Evolutionary conservation across 371 early-diverging fungal genomes (phyloP).

Genomic region (Cokeromyces recurvatus): DNA sequence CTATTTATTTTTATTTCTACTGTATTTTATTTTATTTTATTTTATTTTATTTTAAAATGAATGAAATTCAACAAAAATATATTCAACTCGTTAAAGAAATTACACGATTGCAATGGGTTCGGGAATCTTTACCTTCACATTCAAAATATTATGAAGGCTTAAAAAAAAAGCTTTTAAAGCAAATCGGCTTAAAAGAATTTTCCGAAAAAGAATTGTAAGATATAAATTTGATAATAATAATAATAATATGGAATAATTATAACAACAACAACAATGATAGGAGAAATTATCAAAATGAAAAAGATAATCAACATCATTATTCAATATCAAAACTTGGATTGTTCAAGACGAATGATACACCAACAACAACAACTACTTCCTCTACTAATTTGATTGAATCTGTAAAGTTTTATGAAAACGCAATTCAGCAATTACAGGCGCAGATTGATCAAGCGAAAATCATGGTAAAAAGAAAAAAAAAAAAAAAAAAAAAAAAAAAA

Average conservation of each 20-base stretch:
- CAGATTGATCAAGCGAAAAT: conserved; percentile 27
- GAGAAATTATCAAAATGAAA: conserved; percentile 16
- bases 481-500: no score
- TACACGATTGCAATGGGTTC: conserved; percentile 39
- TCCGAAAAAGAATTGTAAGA: conserved; percentile 35
- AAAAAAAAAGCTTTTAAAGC: conserved; percentile 28
- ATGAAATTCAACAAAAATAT: conserved; percentile 19
- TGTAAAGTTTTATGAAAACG: conserved; percentile 22
- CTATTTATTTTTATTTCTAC: conserved; percentile 1
- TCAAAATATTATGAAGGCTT: conserved; percentile 37
- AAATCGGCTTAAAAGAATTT: conserved; percentile 18
- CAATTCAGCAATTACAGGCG: conserved; percentile 16
- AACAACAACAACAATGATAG: no score
- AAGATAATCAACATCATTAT: conserved; percentile 6
- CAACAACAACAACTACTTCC: conserved; percentile 2
- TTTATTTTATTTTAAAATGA: conserved; percentile 2
- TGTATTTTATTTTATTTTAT: conserved; percentile 2
- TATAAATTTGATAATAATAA: no score
- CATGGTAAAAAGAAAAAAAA: no score
- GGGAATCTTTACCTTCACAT: conserved; percentile 41
- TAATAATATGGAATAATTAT: no score
- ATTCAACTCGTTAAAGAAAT: conserved; percentile 27
- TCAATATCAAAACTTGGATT: no score
- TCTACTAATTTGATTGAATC: conserved; percentile 22
- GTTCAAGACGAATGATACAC: no score